phyloP scores from a whole-genome alignment of 768 basidiomycete genomes.

The Lentinula aciculospora region DNA sequence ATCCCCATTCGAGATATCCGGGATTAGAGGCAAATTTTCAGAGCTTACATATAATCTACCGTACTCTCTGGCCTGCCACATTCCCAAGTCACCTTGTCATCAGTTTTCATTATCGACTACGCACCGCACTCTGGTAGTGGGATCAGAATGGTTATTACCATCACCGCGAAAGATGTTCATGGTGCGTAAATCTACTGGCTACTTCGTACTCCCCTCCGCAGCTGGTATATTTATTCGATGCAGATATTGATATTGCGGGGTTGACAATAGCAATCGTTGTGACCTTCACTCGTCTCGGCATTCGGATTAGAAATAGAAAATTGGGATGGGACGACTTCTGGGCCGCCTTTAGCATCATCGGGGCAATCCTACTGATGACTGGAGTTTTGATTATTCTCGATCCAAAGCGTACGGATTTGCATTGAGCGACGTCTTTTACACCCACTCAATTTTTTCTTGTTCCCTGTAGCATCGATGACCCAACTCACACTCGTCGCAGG shows the following conservation, averaged over 20 bases:
- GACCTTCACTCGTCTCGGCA: background rate
- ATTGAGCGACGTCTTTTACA: no score
- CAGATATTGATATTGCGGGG: background rate
- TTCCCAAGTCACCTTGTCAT: background rate
- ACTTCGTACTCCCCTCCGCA: background rate
- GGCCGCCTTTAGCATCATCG: background rate
- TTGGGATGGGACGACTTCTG: constrained; percentile 5
- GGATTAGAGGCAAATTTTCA: background rate
- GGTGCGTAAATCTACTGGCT: background rate
- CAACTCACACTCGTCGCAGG: background rate
- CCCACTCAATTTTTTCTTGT: background rate
- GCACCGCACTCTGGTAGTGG: background rate
- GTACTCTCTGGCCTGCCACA: background rate
- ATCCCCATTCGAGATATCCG: background rate
- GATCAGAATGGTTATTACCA: background rate
- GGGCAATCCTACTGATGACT: background rate
- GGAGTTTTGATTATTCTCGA: background rate
- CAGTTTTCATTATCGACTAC: background rate
- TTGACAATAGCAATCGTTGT: constrained; percentile 1
- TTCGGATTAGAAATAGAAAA: background rate
- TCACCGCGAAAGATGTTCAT: background rate
- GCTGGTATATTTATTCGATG: background rate
- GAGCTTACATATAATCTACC: background rate
- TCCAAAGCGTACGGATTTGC: background rate
- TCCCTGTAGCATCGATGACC: background rate